Conservation (phyloP, 768 basidiomycete genomes). For the Amanita brunnescens region DNA sequence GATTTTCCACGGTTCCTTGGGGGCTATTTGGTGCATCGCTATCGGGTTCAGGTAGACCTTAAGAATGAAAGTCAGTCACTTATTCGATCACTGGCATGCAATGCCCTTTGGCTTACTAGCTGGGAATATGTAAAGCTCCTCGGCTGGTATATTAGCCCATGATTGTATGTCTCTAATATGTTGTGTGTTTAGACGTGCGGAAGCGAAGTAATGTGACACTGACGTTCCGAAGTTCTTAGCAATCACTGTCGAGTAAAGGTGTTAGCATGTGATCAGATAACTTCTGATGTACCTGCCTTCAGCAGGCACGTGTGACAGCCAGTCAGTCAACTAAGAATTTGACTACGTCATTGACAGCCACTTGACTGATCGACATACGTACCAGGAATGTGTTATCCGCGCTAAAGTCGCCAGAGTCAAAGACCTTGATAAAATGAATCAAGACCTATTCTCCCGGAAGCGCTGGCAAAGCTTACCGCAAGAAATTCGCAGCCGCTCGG, state of each 20-base stretch:
- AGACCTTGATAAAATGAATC: constrained; percentile 28
- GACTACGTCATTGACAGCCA: neutral
- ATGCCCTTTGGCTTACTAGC: constrained; percentile 20
- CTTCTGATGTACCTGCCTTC: constrained; percentile 25
- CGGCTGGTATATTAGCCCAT: constrained; percentile 33
- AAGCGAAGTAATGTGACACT: neutral
- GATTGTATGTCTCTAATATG: constrained; percentile 21
- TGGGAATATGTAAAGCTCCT: constrained; percentile 48
- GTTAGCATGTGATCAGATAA: neutral
- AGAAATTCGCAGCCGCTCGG: constrained; percentile 44
- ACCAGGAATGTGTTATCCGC: constrained; percentile 48
- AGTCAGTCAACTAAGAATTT: constrained; percentile 37
- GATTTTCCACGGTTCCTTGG: constrained; percentile 33
- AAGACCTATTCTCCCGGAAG: neutral
- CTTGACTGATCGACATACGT: neutral
- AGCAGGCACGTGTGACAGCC: constrained; percentile 44
- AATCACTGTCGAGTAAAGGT: constrained; percentile 24
- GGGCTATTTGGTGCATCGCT: constrained; percentile 29
- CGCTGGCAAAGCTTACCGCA: constrained; percentile 22
- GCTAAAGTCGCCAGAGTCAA: constrained; percentile 41
- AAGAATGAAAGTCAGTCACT: neutral
- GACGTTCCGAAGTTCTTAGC: constrained; percentile 43
- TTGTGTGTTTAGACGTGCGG: neutral
- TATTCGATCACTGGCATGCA: neutral
- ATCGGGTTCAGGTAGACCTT: constrained; percentile 28